Evolutionary conservation across 202 grass and related monocot species (phyloP), one percentile per base, ranked within the genome.

Genomic region (Tripidium arundinaceum): DNA sequence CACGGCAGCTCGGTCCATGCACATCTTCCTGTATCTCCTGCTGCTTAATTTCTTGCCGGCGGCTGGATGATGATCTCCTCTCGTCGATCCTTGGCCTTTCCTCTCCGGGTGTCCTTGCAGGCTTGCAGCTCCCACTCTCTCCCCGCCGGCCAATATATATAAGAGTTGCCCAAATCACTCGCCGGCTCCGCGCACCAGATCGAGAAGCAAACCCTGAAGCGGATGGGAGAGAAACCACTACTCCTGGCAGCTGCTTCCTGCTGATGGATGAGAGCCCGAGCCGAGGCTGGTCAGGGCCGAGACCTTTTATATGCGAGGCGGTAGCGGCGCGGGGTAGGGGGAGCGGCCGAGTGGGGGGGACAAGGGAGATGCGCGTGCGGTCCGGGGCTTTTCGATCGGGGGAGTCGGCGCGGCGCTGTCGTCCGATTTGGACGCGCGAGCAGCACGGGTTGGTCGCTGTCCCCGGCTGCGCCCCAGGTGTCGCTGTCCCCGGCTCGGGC

Each of bases 351-450:
- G 29, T n/a, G 29, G 65, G 69, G 42, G 50, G 34, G 47, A 67
- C 68, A 59, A 36, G 21, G 31, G 58, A 50, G 69, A 75, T 62
- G 87, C 83, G 83, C 83, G 83, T 89, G 86, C 86, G 63, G 57
- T 68, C 63, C 77, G 63, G 63, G 25, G 50, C 33, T 39, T 74
- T 74, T 58, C 19, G 72, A 52, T n/a, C 8, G 45, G 21, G 46
- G 12, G 18, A 29, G 80, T 75, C 71, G 61, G 81, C 81, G 80
- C 59, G 67, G 68, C 82, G 77, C 69, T 67, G 72, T 46, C 78
- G 13, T 66, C 87, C 49, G 87, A 34, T 72, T 40, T 73, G 40
- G 78, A 85, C 82, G 72, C 81, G 46, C 68, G 75, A 68, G 45
- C 76, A 26, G 64, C 78, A 12, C 21, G 55, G 55, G 46, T 33